Evolutionary conservation across 768 basidiomycete genomes (phyloP), one percentile per base, ranked within the genome.

Genomic region (Guyanaporus albipodus): DNA sequence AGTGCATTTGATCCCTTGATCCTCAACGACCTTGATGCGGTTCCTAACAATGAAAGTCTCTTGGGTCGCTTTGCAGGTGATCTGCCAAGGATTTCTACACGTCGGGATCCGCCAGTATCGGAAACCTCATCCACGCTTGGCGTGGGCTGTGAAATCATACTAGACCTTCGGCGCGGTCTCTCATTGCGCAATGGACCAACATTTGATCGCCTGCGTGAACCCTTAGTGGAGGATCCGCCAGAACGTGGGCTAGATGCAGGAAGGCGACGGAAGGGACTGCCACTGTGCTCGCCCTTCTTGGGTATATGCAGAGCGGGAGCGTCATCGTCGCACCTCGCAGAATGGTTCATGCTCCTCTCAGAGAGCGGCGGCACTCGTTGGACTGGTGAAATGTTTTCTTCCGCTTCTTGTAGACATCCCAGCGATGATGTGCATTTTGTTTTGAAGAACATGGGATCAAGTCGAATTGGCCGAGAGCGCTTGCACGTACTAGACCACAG

Each of bases 141-240:
- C 14, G 79, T 76, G 39, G 80, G 74, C 52, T 80, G 79, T n/a
- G 84, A 84, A 50, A 91, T 87, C 72, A 89, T 67, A 59, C 90
- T 92, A 31, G 89, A 90, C 47, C 89, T 76, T 48, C 90, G 73
- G 49, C 87, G 72, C 12, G 69, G 67, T 63, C 86, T 87, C 63
- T 91, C 90, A 49, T 70, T 74, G 28, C 90, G 80, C 62, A 82
- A 58, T n/a, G 85, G 77, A 5, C 89, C 90, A 46, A 89, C 77
- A 55, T 83, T 84, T 19, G 90, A 91, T 31, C 84, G 76, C 49
- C 85, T 72, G 35, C 83, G 73, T 2, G 63, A 54, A 24, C 70
- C 67, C 57, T 74, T 78, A 45, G 54, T 56, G 14, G 66, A 60
- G 11, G 67, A 49, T 29, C 60, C 57, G n/a, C 60, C 61, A 6